phyloP scores from a whole-genome alignment of 331 rosid species.

The Cucumis variabilis region DNA sequence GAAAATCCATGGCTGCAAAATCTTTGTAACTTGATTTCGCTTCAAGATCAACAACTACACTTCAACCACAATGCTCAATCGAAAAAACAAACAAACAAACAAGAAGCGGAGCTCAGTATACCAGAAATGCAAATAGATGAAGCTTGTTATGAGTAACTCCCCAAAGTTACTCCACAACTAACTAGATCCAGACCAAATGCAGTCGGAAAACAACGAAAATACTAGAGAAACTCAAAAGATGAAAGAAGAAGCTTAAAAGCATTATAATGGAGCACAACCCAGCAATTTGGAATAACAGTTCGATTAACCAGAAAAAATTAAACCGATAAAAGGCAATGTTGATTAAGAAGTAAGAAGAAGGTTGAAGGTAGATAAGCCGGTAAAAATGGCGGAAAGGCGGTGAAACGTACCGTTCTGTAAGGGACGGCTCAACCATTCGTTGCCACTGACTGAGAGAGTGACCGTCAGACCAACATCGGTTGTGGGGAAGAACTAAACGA shows the following conservation, averaged over 20 bases:
- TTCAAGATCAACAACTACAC: background rate
- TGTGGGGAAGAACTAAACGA: slow-evolving; percentile 17
- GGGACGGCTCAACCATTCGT: slow-evolving; percentile 29
- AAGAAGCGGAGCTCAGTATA: slow-evolving; percentile 19
- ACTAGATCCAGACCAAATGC: slow-evolving; percentile 62
- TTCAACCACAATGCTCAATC: slow-evolving; percentile 8
- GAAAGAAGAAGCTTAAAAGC: slow-evolving; percentile 41
- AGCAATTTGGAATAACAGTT: background rate
- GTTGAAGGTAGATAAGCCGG: background rate
- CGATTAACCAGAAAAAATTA: background rate
- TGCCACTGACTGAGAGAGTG: slow-evolving; percentile 19
- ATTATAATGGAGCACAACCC: slow-evolving; percentile 35
- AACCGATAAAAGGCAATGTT: background rate
- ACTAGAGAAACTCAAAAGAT: slow-evolving; percentile 31
- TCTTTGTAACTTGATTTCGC: background rate
- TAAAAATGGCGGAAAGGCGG: slow-evolving; percentile 17
- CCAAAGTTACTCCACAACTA: slow-evolving; percentile 12
- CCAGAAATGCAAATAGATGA: slow-evolving; percentile 36
- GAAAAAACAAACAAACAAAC: background rate
- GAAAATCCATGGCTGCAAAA: background rate
- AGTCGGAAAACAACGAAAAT: slow-evolving; percentile 27
- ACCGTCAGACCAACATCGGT: background rate
- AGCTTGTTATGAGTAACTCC: slow-evolving; percentile 24
- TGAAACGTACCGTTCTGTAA: slow-evolving; percentile 28
- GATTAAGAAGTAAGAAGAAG: slow-evolving; percentile 6